These are phyloP conservation scores for Hibiscus syriacus DNA, from an alignment of 345 rosid species.

Conservation along the genomic window DNA sequence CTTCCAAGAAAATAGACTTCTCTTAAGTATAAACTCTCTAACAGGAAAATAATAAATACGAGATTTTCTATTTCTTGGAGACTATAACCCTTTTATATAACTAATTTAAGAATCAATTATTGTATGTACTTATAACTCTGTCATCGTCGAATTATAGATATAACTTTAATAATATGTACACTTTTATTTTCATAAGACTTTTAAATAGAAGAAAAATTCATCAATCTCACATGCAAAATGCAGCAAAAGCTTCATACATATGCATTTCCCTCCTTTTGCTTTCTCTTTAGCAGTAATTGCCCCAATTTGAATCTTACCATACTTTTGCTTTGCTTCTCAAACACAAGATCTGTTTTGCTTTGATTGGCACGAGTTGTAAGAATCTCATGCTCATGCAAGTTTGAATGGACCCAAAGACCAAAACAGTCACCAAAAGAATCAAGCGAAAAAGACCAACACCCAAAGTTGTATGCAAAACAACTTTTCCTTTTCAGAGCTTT, in stretches of 20 bases:
- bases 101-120: too few relatives aligned
- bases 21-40: too few relatives aligned
- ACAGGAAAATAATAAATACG: too few relatives aligned
- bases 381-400: slow-evolving; percentile 35
- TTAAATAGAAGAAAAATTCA: too few relatives aligned
- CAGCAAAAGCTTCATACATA: background rate
- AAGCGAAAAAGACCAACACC: slow-evolving; percentile 30
- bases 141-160: too few relatives aligned
- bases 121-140: too few relatives aligned
- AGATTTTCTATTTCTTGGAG: too few relatives aligned
- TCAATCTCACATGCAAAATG: slow-evolving; percentile 10
- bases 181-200: too few relatives aligned
- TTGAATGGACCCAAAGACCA: slow-evolving; percentile 37
- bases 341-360: slow-evolving; percentile 6
- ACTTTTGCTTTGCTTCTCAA: slow-evolving; percentile 16
- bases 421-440: slow-evolving; percentile 29
- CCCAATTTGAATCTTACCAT: slow-evolving; percentile 13
- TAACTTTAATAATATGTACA: too few relatives aligned
- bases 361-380: slow-evolving; percentile 14
- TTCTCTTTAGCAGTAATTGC: slow-evolving; percentile 15
- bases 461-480: slow-evolving; percentile 21
- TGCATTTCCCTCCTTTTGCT: background rate
- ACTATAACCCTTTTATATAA: too few relatives aligned
- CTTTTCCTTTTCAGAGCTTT: slow-evolving; percentile 7
- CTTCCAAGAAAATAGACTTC: too few relatives aligned